Base-by-base conservation (phyloP, 345 rosid species). In the Lumnitzera littorea region DNA sequence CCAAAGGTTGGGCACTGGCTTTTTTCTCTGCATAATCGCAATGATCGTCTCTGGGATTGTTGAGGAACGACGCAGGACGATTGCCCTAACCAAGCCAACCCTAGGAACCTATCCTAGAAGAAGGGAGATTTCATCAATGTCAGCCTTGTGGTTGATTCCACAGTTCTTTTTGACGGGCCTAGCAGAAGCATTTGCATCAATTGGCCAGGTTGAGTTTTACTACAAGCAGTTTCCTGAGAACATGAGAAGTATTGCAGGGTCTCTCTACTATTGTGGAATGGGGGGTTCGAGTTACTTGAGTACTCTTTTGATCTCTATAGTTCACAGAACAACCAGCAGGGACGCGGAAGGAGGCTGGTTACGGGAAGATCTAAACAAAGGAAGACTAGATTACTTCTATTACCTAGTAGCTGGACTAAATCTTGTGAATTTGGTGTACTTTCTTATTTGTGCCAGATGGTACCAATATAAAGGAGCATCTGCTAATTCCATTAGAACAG, bases 201-300 rank as follows among this genome's bases (percentile, higher is more conserved):
- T 82, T 3, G 76, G 80, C 50, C 78, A 64, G 24, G 9, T 70
- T 0, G 87, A 82, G 29, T 76, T 82, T 53, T 82, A 72, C 62
- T 82, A 78, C 69, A 82, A 76, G 78, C 87, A 79, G 58, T 78
- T 82, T 62, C 87, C 84, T 0, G 87, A 82, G 69, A 78, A 82
- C 70, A 82, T 82, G 87, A 79, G 78, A 66, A 82, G 82, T 74
- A 70, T 82, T 20, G 87, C 71, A 14, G 87, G 87, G 58, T 58
- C 83, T 46, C 6, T 79, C 14, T 74, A 29, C 67, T 76, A 49
- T 23, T 76, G 81, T n/a, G 82, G 80, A 16, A 7, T 61, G n/a
- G 83, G 84, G 11, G 77, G 62, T 20, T 55, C 80, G 2, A 82
- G 78, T 67, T 82, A 78, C 51, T 20, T 79, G 15, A 74, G 82